Conservation (phyloP, 2,329 filamentous ascomycete genomes). For the Exophiala mesophila region DNA sequence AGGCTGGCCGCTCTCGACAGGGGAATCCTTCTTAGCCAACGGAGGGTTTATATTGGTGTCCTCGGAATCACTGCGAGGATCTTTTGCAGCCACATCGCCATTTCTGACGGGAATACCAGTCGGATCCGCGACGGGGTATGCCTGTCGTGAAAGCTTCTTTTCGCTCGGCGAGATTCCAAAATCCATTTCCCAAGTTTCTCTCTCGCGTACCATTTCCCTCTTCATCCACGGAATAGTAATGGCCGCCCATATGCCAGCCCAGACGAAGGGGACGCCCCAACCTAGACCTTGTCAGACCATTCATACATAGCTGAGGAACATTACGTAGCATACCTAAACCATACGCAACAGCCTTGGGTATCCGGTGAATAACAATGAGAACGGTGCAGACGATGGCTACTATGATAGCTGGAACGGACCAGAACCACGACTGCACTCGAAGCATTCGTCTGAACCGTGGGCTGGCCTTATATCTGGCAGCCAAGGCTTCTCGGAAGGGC, state of each 20-base stretch:
- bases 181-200: slow-evolving; percentile 35
- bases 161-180: slow-evolving; percentile 15
- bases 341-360: slow-evolving; percentile 46
- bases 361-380: slow-evolving; percentile 43
- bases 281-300: slow-evolving; percentile 28
- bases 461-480: slow-evolving; percentile 51
- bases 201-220: slow-evolving; percentile 42
- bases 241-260: slow-evolving; percentile 40
- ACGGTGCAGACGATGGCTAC: slow-evolving; percentile 44
- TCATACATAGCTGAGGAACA: not conserved
- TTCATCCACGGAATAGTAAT: slow-evolving; percentile 46
- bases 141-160: slow-evolving; percentile 10
- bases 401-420: slow-evolving; percentile 49
- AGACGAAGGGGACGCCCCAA: slow-evolving; percentile 41
- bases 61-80: not conserved
- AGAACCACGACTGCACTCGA: slow-evolving; percentile 53
- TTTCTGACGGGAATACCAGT: not conserved
- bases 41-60: not conserved
- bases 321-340: slow-evolving; percentile 28
- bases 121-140: slow-evolving; percentile 7
- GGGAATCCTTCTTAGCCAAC: not conserved
- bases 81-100: not conserved
- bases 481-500: slow-evolving; percentile 48
- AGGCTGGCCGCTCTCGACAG: too few species aligned
- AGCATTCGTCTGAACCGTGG: slow-evolving; percentile 52